These are phyloP conservation scores for Gossypium aridum DNA, from an alignment of 441 rosid species.

Conservation along the genomic window DNA sequence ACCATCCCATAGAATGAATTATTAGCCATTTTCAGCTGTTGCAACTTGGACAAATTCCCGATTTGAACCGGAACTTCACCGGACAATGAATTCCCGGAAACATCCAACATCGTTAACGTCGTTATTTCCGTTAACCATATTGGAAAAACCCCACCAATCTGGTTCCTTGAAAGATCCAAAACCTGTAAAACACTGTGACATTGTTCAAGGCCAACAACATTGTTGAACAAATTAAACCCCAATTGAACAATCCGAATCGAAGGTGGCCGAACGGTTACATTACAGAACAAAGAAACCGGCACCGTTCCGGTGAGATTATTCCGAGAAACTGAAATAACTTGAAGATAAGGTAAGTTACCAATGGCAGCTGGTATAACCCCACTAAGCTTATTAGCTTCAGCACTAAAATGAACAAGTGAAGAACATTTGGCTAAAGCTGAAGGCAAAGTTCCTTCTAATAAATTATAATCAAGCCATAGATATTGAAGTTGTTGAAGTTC, in stretches of 20 bases:
- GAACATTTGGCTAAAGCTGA: slow-evolving; percentile 80
- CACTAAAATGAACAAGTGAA: slow-evolving; percentile 80
- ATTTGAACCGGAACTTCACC: slow-evolving; percentile 58
- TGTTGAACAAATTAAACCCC: slow-evolving; percentile 51
- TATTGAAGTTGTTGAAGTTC: slow-evolving; percentile 61
- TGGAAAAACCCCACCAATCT: slow-evolving; percentile 52
- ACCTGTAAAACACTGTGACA: slow-evolving; percentile 57
- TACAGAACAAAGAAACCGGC: slow-evolving; percentile 68
- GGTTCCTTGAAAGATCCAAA: slow-evolving; percentile 58
- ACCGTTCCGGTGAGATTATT: slow-evolving; percentile 69
- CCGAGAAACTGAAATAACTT: slow-evolving; percentile 53
- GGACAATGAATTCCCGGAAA: slow-evolving; percentile 62
- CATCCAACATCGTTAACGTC: slow-evolving; percentile 45
- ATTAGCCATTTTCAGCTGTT: slow-evolving; percentile 57
- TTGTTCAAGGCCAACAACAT: slow-evolving; percentile 37
- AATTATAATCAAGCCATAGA: slow-evolving; percentile 73
- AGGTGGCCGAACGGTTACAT: slow-evolving; percentile 40
- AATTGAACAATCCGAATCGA: slow-evolving; percentile 57
- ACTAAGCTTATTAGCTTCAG: slow-evolving; percentile 56
- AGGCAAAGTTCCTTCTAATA: slow-evolving; percentile 74
- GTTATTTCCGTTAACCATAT: slow-evolving; percentile 47
- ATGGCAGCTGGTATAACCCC: slow-evolving; percentile 83
- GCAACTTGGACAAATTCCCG: slow-evolving; percentile 45
- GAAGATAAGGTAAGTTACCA: slow-evolving; percentile 65
- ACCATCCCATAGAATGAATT: slow-evolving; percentile 56